phyloP scores from a whole-genome alignment of 2,329 filamentous ascomycete species.

The Fusarium sp. region DNA sequence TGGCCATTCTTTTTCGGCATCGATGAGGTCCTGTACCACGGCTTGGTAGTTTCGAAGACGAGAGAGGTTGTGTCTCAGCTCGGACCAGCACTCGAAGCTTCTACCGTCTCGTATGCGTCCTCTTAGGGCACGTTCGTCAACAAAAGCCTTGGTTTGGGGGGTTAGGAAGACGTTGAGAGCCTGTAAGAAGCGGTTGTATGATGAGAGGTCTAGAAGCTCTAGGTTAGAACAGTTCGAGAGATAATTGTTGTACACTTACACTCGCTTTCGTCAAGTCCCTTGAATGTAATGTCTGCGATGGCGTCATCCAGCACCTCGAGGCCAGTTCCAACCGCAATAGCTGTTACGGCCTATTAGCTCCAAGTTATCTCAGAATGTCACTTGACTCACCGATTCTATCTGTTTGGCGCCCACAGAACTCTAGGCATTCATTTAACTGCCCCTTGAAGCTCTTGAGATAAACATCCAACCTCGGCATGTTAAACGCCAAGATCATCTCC shows the following conservation, averaged over 20 bases:
- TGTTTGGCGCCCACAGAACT: neutral
- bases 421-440: constrained; percentile 22
- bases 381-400: neutral
- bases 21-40: constrained; percentile 30
- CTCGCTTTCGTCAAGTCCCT: neutral
- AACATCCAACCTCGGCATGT: constrained; percentile 23
- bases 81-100: constrained; percentile 42
- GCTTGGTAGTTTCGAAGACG: constrained; percentile 42
- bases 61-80: constrained; percentile 45
- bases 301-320: neutral
- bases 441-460: constrained; percentile 30
- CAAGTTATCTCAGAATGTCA: too few relatives aligned
- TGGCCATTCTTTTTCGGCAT: constrained; percentile 41
- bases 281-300: neutral
- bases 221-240: neutral
- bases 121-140: constrained; percentile 16
- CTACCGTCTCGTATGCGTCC: constrained; percentile 30
- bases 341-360: neutral
- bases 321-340: neutral
- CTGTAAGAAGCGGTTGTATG: neutral
- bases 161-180: constrained; percentile 19
- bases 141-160: neutral
- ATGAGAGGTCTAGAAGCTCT: constrained; percentile 9
- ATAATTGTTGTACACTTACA: neutral
- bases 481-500: constrained; percentile 36